Evolutionary conservation across 2,329 filamentous ascomycete genomes (phyloP), one percentile per base, ranked within the genome.

Genomic region (Arthroderma uncinatum): DNA sequence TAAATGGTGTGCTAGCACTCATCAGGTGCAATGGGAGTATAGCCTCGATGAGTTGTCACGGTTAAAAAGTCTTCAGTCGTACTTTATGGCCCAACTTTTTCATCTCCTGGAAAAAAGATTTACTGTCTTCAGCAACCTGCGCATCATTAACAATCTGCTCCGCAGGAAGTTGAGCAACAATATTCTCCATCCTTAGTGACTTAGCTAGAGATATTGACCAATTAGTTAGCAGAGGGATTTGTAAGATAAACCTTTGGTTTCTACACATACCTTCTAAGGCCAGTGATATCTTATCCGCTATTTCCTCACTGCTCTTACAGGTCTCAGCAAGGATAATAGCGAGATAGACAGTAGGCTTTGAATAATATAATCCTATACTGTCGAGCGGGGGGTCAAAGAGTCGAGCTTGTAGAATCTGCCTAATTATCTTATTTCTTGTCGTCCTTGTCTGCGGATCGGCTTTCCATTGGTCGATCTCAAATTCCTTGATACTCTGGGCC

Each of bases 321-420:
- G 36, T 12, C 36, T 37, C 36, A 37, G 10, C 36, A n/a, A 53
- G 33, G 39, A 56, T 25, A 8, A 55, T 60, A 40, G 58, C 28
- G 21, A 57, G 50, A 54, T 54, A 57, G 14, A 54, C 37, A 16
- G 21, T 21, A 12, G 56, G 56, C 36, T 57, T 57, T 14, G 28
- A 52, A 30, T 57, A 54, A 21, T 37, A n/a, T 4, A 37, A 14
- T 4, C 36, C 36, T 12, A n/a, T 12, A n/a, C n/a, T n/a, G n/a
- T n/a, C n/a, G 6, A 37, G 6, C 6, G 36, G 36, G n/a, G 36
- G 36, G 36, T 37, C 36, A 37, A 37, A 37, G 10, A 37, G 36
- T 4, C 36, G 36, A 12, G 36, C 36, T 14, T 12, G 8, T 37
- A 12, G 10, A 14, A 37, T n/a, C 6, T 37, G 4, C 36, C 14